These are phyloP conservation scores for Aspergillus carlsbadensis DNA, from an alignment of 495 filamentous ascomycete species.

Conservation along the genomic window DNA sequence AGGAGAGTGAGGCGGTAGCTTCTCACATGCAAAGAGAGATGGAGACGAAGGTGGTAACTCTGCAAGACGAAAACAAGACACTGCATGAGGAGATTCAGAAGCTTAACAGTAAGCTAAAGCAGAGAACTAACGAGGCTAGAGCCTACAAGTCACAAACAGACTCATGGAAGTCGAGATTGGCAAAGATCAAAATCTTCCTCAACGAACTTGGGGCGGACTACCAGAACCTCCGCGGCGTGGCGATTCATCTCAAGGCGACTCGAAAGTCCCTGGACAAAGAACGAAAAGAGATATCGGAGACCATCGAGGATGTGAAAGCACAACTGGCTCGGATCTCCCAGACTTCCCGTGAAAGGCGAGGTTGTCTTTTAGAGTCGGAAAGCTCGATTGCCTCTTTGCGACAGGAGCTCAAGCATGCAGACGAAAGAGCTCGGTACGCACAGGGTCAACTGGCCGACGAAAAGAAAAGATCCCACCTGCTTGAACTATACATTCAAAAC, in stretches of 20 bases:
- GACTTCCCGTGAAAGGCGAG: conserved; percentile 16
- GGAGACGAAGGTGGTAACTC: conserved; percentile 19
- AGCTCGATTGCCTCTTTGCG: conserved; percentile 15
- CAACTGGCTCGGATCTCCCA: conserved; percentile 20
- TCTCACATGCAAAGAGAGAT: conserved; percentile 25
- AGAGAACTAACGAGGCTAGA: conserved; percentile 20
- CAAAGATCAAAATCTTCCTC: conserved; percentile 33
- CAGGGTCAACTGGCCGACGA: conserved; percentile 29
- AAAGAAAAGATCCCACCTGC: conserved; percentile 22
- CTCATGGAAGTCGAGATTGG: conserved; percentile 34
- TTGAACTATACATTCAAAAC: conserved; percentile 38
- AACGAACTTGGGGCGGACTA: conserved; percentile 37
- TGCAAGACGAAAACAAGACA: conserved; percentile 29
- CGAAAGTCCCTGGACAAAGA: conserved; percentile 26
- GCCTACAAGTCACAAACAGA: conserved; percentile 23
- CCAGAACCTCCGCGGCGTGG: conserved; percentile 29
- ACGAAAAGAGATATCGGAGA: conserved; percentile 22
- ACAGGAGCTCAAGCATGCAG: conserved; percentile 21
- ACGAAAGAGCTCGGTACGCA: conserved; percentile 14
- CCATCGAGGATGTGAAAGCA: conserved; percentile 23
- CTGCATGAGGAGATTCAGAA: conserved; percentile 22
- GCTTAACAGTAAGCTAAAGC: conserved; percentile 16
- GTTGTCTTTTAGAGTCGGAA: conserved; percentile 17
- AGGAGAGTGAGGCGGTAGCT: conserved; percentile 32
- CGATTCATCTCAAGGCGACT: conserved; percentile 22